Base-by-base conservation (phyloP, 1,284 basidiomycete species). In the Trametes polyzona region DNA sequence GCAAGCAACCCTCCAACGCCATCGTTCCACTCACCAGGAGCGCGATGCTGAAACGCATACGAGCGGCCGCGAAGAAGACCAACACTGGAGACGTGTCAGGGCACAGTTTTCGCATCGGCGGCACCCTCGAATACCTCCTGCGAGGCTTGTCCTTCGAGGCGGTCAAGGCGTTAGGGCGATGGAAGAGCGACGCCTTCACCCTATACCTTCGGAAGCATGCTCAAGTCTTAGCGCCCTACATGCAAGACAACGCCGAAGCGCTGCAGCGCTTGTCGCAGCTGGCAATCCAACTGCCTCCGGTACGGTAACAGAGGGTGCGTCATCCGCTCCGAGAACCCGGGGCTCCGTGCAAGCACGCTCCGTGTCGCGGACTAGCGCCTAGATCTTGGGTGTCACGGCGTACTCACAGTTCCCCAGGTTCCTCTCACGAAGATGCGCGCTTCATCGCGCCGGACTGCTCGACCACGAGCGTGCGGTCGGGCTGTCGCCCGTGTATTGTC, bases 81-180 rank as follows among this genome's bases (percentile, higher is more conserved):
- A 60, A 0, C 53, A 57, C 0, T 40, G 5, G 30, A 2, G 12
- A 30, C 1, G 17, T 69, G 0, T 62, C 71, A 26, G 72, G 71
- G 0, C 76, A 78, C 61, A 69, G 73, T 12, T 72, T 78, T 21
- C 65, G 69, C 4, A 78, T 78, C 32, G 74, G 77, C 0, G 63
- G 71, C 0, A 77, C 74, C 0, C 65, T 78, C 0, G 69, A 74
- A 43, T 76, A 74, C 46, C 71, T 78, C 0, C 64, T 77, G 3
- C 51, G 68, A 3, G 70, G 73, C 0, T 29, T 73, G 0, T 70
- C 74, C 2, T 74, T 76, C 36, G 71, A 76, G 2, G 67, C 66
- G 0, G 63, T 77, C 12, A 72, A 73, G 42, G 52, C 65, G 0
- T 71, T 67, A 16, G 74, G 75, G 0, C 52, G 69, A 0, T 76